phyloP scores from a whole-genome alignment of 257 asterid genomes.

The Lantana camara region DNA sequence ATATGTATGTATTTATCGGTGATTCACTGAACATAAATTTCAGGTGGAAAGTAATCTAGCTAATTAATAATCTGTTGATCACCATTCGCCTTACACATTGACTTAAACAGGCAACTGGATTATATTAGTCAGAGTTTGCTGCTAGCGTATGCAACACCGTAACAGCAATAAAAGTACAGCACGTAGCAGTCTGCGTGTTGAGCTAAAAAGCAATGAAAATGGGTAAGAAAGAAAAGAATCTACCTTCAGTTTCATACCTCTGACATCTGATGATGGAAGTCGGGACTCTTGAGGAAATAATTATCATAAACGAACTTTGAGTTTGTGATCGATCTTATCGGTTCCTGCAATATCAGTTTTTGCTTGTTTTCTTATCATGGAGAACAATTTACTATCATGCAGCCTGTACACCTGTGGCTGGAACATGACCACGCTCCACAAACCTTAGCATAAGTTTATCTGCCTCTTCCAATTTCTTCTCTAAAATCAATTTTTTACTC shows the following conservation, averaged over 20 bases:
- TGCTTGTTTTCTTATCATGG: constrained; percentile 1
- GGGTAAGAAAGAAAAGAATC: background rate
- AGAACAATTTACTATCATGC: constrained; percentile 5
- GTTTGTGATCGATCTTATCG: background rate
- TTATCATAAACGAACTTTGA: constrained; percentile 9
- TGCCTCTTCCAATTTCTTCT: constrained; percentile 64
- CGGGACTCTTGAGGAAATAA: background rate
- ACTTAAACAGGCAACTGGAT: background rate
- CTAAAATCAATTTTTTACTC: constrained; percentile 53
- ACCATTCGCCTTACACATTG: background rate
- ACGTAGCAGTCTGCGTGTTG: background rate
- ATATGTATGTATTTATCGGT: background rate
- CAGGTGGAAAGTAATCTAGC: background rate
- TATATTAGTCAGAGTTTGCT: background rate
- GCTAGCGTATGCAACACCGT: background rate
- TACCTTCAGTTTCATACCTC: constrained; percentile 11
- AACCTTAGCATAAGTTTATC: constrained; percentile 84
- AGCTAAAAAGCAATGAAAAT: background rate
- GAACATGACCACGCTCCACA: constrained; percentile 72
- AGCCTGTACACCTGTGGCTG: constrained; percentile 32
- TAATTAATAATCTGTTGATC: background rate
- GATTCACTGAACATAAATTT: background rate
- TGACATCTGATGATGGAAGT: constrained; percentile 4
- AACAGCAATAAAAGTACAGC: background rate
- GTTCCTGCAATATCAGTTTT: constrained; percentile 16